These are phyloP conservation scores for Neocallimastix lanati DNA, from an alignment of 192 early-diverging fungal genomes.

Conservation along the genomic window DNA sequence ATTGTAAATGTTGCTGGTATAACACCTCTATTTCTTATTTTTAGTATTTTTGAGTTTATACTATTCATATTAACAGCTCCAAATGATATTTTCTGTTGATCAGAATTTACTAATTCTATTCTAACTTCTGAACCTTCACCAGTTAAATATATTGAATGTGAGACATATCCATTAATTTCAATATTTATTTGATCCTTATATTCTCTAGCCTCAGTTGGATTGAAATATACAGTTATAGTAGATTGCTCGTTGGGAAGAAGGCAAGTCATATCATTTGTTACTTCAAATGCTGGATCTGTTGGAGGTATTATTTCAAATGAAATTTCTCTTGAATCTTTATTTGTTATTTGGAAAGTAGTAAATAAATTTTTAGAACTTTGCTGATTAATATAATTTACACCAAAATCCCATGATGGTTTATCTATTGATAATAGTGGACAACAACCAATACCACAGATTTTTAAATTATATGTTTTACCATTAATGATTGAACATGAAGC, in stretches of 20 bases:
- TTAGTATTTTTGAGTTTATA: conserved; percentile 9
- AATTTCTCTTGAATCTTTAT: conserved; percentile 29
- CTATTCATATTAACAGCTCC: conserved; percentile 31
- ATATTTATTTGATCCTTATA: conserved; percentile 30
- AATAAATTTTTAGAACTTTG: conserved; percentile 15
- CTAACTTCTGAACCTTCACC: conserved; percentile 25
- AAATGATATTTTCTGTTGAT: conserved; percentile 26
- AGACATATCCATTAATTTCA: conserved; percentile 29
- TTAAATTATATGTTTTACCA: conserved; percentile 20
- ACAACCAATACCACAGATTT: conserved; percentile 17
- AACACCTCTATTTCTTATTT: conserved; percentile 27
- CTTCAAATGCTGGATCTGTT: conserved; percentile 15
- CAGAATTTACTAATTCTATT: conserved; percentile 18
- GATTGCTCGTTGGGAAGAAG: conserved; percentile 13
- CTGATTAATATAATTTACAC: conserved; percentile 23
- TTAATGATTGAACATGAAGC: conserved; percentile 31
- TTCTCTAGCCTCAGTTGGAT: conserved; percentile 15
- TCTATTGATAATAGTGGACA: conserved; percentile 22
- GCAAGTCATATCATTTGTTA: conserved; percentile 7
- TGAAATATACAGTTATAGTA: conserved; percentile 19
- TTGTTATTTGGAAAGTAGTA: conserved; percentile 17
- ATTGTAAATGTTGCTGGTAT: conserved; percentile 21
- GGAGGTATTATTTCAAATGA: conserved; percentile 14
- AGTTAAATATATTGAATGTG: conserved; percentile 14
- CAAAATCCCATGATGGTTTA: conserved; percentile 19